Evolutionary conservation across 768 basidiomycete genomes (phyloP).

Genomic region (Gelatoporia subvermispora): DNA sequence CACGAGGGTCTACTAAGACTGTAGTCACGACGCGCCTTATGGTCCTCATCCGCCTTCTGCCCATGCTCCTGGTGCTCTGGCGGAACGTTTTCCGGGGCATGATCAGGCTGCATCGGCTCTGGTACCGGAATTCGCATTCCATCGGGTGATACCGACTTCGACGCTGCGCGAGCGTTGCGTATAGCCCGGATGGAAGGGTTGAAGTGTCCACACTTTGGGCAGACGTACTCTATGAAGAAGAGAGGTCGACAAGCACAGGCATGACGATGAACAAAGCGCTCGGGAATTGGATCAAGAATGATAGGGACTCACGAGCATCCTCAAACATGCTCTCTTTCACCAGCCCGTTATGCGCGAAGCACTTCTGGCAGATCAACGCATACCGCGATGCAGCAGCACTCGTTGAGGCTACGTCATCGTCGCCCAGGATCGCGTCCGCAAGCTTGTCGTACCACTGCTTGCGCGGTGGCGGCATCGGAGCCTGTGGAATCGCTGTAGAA

Average conservation of each 20-base stretch:
- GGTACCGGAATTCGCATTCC: not conserved
- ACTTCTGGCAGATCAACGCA: conserved; percentile 84
- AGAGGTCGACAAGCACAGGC: not conserved
- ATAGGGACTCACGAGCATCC: conserved; percentile 62
- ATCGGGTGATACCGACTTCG: conserved; percentile 11
- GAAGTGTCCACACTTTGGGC: conserved; percentile 83
- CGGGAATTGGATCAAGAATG: not conserved
- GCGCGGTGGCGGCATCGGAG: conserved; percentile 45
- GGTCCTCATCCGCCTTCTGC: too few relatives aligned
- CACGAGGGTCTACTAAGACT: too few relatives aligned
- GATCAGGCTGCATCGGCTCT: too few relatives aligned
- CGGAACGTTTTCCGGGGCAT: too few relatives aligned
- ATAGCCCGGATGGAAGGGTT: conserved; percentile 45
- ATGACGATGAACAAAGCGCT: not conserved
- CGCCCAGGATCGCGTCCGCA: conserved; percentile 82
- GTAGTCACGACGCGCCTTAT: too few relatives aligned
- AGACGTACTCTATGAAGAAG: conserved; percentile 65
- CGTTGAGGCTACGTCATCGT: conserved; percentile 51
- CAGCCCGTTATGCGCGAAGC: conserved; percentile 85
- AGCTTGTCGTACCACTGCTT: conserved; percentile 86
- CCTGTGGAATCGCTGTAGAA: conserved; percentile 32
- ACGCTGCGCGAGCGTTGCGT: conserved; percentile 11
- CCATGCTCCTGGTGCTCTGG: too few relatives aligned
- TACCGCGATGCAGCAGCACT: conserved; percentile 47
- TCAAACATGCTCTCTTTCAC: conserved; percentile 80